Base-by-base conservation (phyloP, 2,329 filamentous ascomycete species). In the Niveomyces coronatus region DNA sequence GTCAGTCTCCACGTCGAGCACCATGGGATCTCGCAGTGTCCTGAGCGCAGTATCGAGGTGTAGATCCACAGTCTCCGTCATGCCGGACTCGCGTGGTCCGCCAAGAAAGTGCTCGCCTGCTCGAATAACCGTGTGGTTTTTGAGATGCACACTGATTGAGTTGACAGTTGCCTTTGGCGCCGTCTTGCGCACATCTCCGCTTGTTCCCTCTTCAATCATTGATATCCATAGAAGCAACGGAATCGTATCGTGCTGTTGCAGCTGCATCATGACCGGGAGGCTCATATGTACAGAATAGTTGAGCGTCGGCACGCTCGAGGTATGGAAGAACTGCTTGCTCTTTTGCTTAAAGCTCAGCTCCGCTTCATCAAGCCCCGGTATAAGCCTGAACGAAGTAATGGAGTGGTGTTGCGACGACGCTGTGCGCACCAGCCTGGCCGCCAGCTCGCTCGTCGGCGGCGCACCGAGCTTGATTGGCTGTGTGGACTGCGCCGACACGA, bases 241-340 rank as follows among this genome's bases (percentile, higher is more conserved):
- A 6, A 38, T 22, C 9, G 22, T 28, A 1, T 33, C 23, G 13
- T 16, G 16, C 11, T 30, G 4, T 9, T 32, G 29, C 9, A 38
- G 29, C 29, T 38, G 36, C 29, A 38, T 28, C 2, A 15, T 30
- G 22, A 33, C 36, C 4, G 36, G 36, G 10, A 38, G 17, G 29
- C 30, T 30, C 29, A 38, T 26, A 13, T 17, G 20, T 27, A 38
- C 24, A 3, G 22, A 8, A 17, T 32, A 38, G 3, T 22, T 17
- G 3, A 38, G 36, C 15, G 36, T 23, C 2, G 36, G 36, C 7
- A 38, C 36, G 14, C 30, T 33, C 16, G 29, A 28, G 4, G 30
- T 28, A 23, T 38, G 36, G n/a, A 38, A 38, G 9, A 38, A 38
- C n/a, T 38, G 36, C 22, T 38, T 38, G 36, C 22, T 33, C n/a